Evolutionary conservation across 768 basidiomycete genomes (phyloP), one percentile per base, ranked within the genome.

Genomic region (Leucosporidium creatinivorum): DNA sequence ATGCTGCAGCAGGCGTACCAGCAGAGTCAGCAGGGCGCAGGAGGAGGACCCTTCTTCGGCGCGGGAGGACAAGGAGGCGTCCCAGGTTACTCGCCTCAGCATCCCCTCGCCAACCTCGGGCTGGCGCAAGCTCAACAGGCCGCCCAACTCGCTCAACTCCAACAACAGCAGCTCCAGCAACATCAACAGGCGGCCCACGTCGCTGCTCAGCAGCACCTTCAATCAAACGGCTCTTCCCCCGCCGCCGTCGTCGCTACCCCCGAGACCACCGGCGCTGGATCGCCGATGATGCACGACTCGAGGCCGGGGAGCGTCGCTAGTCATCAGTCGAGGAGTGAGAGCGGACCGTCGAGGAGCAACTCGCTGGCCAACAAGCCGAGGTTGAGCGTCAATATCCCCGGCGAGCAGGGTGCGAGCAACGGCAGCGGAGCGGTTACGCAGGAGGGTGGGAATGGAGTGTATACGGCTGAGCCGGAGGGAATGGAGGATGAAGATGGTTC

Each of bases 311-410:
- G 58, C 21, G 25, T 31, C 21, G 60, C 19, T 26, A 36, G 48
- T 13, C 21, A 21, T 13, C 21, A 21, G 30, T 4, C 48, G 47
- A 51, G 48, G 19, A 31, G 17, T 0, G 58, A 17, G 48, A 60
- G 28, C 49, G 47, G 47, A 18, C 13, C 50, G n/a, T 12, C 48
- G 12, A 7, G 55, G 51, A 15, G 50, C 57, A 33, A 64, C 59
- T 36, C 52, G 52, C 9, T 9, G n/a, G 19, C 5, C 18, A 10
- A 4, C n/a, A 68, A 67, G 51, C 70, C 70, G 19, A 55, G 63
- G 31, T 44, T 72, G 62, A 52, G 39, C 44, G 55, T 72, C 4
- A 54, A 56, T 50, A 72, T 72, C 19, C 70, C 70, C 19, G 25
- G 21, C 3, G 65, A 56, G 61, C 31, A 65, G 3, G 61, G 64